Percentiles rank a stretch among this genome's conserved stretches.
phyloP scores from a whole-genome alignment of 1,139 yeast genomes.

The Kurtzmaniella natalensis region DNA sequence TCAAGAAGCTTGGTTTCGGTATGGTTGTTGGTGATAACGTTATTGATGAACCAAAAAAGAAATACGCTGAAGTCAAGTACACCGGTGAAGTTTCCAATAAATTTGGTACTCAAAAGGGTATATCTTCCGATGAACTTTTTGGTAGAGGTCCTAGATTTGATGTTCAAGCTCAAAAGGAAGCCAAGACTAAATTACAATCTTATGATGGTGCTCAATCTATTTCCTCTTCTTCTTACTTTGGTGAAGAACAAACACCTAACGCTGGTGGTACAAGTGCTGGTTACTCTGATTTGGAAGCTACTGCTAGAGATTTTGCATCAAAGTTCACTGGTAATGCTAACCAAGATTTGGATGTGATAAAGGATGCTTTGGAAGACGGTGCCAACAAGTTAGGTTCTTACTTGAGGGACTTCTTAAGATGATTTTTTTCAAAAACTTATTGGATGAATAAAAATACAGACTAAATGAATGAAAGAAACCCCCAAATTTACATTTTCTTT shows the following conservation, averaged over 20 bases:
- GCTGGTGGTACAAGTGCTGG: slow-evolving; percentile 19
- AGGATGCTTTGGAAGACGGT: slow-evolving; percentile 93
- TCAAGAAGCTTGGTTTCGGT: slow-evolving; percentile 82
- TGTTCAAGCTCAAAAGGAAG: slow-evolving; percentile 74
- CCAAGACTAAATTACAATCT: slow-evolving; percentile 68
- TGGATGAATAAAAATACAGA: no score
- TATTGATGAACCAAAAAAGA: slow-evolving; percentile 28
- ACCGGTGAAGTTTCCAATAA: slow-evolving; percentile 73
- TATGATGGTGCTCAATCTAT: slow-evolving; percentile 87
- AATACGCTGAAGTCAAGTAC: slow-evolving; percentile 49
- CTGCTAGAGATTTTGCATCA: slow-evolving; percentile 66
- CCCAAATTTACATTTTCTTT: no score
- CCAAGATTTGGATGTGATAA: slow-evolving; percentile 82
- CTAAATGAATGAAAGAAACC: no score
- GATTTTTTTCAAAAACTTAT: no score
- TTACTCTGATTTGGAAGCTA: slow-evolving; percentile 44
- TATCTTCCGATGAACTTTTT: slow-evolving; percentile 90
- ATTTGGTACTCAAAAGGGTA: slow-evolving; percentile 87
- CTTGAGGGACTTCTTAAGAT: slow-evolving; percentile 77
- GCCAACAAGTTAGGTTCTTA: slow-evolving; percentile 83
- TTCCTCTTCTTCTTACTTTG: slow-evolving; percentile 89
- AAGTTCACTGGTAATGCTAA: slow-evolving; percentile 71
- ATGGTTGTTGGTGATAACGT: slow-evolving; percentile 54
- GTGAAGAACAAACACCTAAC: slow-evolving; percentile 62
- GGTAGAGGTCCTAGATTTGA: slow-evolving; percentile 83